phyloP scores from a whole-genome alignment of 2,329 filamentous ascomycete species.

The Microcyclospora pomicola region DNA sequence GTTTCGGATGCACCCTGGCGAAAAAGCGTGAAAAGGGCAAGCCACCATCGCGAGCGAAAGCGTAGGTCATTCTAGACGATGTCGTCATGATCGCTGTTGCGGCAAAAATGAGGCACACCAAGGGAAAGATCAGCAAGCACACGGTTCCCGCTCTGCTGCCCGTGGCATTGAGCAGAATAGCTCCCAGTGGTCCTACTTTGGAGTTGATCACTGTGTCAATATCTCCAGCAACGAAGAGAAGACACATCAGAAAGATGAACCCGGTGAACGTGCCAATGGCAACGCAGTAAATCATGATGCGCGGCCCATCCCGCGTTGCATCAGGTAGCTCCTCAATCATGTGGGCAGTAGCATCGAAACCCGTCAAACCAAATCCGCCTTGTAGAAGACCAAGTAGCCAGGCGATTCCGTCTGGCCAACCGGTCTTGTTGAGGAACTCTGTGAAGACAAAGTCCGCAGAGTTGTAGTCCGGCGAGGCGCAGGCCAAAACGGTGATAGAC shows the following conservation, averaged over 20 bases:
- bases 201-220: slow-evolving; percentile 20
- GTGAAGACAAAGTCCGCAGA: slow-evolving; percentile 52
- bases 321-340: slow-evolving; percentile 29
- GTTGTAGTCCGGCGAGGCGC: slow-evolving; percentile 51
- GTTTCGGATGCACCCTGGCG: slow-evolving; percentile 20
- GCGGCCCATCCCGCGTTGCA: slow-evolving; percentile 21
- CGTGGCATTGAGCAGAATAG: slow-evolving; percentile 23
- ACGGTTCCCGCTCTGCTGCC: slow-evolving; percentile 21
- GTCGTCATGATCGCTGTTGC: slow-evolving; percentile 25
- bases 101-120: slow-evolving; percentile 23
- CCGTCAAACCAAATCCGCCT: slow-evolving; percentile 25
- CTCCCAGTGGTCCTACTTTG: slow-evolving; percentile 19
- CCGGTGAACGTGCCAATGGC: slow-evolving; percentile 23
- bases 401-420: slow-evolving; percentile 26
- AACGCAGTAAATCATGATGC: slow-evolving; percentile 25
- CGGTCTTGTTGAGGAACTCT: slow-evolving; percentile 46
- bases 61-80: slow-evolving; percentile 24
- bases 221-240: slow-evolving; percentile 24
- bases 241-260: slow-evolving; percentile 23
- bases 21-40: slow-evolving; percentile 23
- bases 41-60: slow-evolving; percentile 24
- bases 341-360: slow-evolving; percentile 40
- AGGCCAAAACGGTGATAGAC: slow-evolving; percentile 54
- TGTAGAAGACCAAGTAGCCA: slow-evolving; percentile 32
- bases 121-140: slow-evolving; percentile 23